Conservation (phyloP, 176 grass and related monocot genomes). For the Cenchrus americanus region DNA sequence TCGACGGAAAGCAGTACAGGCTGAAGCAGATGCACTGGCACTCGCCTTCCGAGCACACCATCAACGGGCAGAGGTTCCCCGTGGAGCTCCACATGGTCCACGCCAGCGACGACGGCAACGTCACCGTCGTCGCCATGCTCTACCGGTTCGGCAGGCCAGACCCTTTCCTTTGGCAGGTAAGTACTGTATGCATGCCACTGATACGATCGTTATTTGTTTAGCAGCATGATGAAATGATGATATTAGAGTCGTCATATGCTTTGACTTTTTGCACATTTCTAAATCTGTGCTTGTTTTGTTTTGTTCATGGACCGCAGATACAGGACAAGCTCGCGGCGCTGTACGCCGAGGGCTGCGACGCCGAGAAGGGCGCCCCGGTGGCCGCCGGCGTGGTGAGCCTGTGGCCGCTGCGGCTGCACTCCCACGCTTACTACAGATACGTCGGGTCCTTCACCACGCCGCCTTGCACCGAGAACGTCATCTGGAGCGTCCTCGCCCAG, state of each 20-base stretch:
- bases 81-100: conserved; percentile 93
- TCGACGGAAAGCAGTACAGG: conserved; percentile 57
- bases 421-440: conserved; percentile 72
- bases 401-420: conserved; percentile 44
- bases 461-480: conserved; percentile 86
- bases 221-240: too few species aligned
- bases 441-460: conserved; percentile 82
- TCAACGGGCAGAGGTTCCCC: conserved; percentile 64
- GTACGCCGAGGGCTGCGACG: conserved; percentile 46
- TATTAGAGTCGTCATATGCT: not conserved
- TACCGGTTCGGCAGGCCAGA: conserved; percentile 66
- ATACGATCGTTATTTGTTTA: not conserved
- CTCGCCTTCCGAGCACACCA: conserved; percentile 83
- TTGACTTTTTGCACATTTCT: not conserved
- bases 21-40: conserved; percentile 85
- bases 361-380: conserved; percentile 42
- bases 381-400: conserved; percentile 47
- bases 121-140: conserved; percentile 65
- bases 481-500: conserved; percentile 79
- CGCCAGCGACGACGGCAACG: conserved; percentile 59
- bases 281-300: not conserved
- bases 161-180: conserved; percentile 63
- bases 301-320: conserved; percentile 42
- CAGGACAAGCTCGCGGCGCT: conserved; percentile 69
- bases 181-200: too few species aligned